Evolutionary conservation across 345 rosid genomes (phyloP).

Genomic region (Physaria fendleri): DNA sequence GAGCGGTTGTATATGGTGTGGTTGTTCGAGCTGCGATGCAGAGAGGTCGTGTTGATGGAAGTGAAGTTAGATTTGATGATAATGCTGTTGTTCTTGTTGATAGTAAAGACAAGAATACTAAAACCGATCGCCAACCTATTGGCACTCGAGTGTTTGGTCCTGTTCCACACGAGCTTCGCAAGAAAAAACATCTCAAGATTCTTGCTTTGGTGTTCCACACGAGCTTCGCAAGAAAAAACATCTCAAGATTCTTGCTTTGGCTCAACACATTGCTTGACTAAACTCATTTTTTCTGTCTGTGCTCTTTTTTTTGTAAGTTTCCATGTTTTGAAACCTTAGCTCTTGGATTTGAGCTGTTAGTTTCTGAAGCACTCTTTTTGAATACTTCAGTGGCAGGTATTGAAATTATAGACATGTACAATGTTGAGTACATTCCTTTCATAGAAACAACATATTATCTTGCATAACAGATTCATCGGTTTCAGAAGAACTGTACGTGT

Average conservation of each 20-base stretch:
- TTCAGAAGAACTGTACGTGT: too few species aligned
- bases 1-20: slow-evolving; percentile 69
- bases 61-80: slow-evolving; percentile 86
- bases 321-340: too few species aligned
- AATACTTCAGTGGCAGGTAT: too few species aligned
- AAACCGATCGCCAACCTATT: slow-evolving; percentile 55
- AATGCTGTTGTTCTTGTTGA: slow-evolving; percentile 79
- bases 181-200: slow-evolving; percentile 79
- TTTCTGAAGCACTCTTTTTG: too few species aligned
- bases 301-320: too few species aligned
- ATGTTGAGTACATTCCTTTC: too few species aligned
- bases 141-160: slow-evolving; percentile 88
- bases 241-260: slow-evolving; percentile 78
- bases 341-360: too few species aligned
- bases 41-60: slow-evolving; percentile 80
- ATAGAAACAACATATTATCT: too few species aligned
- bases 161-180: slow-evolving; percentile 90
- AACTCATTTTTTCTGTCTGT: too few species aligned
- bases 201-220: slow-evolving; percentile 81
- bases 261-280: slow-evolving; percentile 81
- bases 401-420: too few species aligned
- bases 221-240: slow-evolving; percentile 88
- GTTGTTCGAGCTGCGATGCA: slow-evolving; percentile 91
- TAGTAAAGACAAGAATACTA: slow-evolving; percentile 29
- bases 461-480: too few species aligned